Evolutionary conservation across 306 rosid species (phyloP).

Genomic region (Rubus parviflorus): DNA sequence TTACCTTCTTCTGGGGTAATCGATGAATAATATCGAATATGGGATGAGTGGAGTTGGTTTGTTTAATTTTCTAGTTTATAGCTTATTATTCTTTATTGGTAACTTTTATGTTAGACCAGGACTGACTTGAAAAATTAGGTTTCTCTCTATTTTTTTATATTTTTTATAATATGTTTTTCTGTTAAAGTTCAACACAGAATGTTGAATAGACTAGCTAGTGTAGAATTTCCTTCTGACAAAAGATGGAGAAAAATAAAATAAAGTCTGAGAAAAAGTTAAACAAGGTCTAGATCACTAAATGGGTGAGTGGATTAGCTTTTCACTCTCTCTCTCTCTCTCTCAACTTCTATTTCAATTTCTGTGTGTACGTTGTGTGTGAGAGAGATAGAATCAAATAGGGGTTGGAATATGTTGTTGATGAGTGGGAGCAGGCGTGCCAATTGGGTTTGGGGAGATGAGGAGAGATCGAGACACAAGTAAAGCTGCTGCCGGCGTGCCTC

Average conservation of each 20-base stretch:
- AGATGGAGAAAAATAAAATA: slow-evolving; percentile 33
- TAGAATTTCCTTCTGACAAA: slow-evolving; percentile 64
- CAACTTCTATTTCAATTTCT: background rate
- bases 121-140: slow-evolving; percentile 31
- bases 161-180: background rate
- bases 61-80: slow-evolving; percentile 31
- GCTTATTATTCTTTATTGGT: slow-evolving; percentile 26
- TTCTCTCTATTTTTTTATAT: background rate
- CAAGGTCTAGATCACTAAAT: slow-evolving; percentile 50
- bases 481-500: slow-evolving; percentile 91
- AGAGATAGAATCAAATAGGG: background rate
- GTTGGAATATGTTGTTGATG: slow-evolving; percentile 26
- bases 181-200: slow-evolving; percentile 21
- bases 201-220: slow-evolving; percentile 40
- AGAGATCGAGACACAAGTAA: slow-evolving; percentile 44
- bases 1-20: slow-evolving; percentile 38
- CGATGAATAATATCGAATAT: slow-evolving; percentile 44
- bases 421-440: slow-evolving; percentile 97
- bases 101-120: slow-evolving; percentile 8
- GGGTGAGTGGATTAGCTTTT: slow-evolving; percentile 78
- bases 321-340: slow-evolving; percentile 5
- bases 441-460: slow-evolving; percentile 44
- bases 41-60: slow-evolving; percentile 40
- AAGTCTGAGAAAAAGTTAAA: slow-evolving; percentile 59
- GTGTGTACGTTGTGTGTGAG: background rate